phyloP scores from a whole-genome alignment of 768 basidiomycete genomes.

The Pulveroboletus sp. region DNA sequence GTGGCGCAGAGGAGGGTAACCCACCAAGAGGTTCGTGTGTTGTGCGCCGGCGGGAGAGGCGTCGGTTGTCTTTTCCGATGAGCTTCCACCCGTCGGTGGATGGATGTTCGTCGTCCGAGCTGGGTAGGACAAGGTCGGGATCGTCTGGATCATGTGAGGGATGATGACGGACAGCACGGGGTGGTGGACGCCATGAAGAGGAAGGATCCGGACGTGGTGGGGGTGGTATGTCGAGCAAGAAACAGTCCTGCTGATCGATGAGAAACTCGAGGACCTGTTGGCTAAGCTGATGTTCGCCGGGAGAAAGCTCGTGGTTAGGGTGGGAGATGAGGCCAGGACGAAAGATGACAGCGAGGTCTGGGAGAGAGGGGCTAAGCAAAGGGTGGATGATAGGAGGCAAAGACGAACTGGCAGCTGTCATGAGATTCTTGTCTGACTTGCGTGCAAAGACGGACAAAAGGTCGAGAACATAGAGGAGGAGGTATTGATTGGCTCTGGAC shows the following conservation, averaged over 20 bases:
- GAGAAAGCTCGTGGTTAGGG: constrained; percentile 80
- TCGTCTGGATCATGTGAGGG: constrained; percentile 33
- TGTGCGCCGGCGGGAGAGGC: constrained; percentile 52
- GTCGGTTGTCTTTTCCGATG: constrained; percentile 37
- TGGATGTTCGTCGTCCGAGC: constrained; percentile 47
- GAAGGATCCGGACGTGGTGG: constrained; percentile 42
- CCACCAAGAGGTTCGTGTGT: constrained; percentile 42
- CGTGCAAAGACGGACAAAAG: constrained; percentile 91
- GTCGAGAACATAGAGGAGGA: constrained; percentile 96
- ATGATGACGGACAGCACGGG: constrained; percentile 4
- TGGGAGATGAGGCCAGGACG: constrained; percentile 92
- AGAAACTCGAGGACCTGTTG: constrained; percentile 93
- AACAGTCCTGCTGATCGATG: constrained; percentile 94
- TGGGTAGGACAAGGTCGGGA: constrained; percentile 43
- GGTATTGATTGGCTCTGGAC: constrained; percentile 88
- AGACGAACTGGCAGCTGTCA: constrained; percentile 87
- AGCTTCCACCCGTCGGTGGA: constrained; percentile 52
- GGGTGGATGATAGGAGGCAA: not conserved
- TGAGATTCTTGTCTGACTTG: constrained; percentile 87
- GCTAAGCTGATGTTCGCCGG: constrained; percentile 79
- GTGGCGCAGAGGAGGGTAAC: constrained; percentile 31
- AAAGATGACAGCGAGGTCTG: constrained; percentile 96
- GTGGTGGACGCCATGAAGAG: constrained; percentile 26
- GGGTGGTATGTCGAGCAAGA: constrained; percentile 82
- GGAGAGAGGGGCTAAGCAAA: not conserved